Conservation (phyloP, 176 grass and related monocot genomes). For the Canna indica region DNA sequence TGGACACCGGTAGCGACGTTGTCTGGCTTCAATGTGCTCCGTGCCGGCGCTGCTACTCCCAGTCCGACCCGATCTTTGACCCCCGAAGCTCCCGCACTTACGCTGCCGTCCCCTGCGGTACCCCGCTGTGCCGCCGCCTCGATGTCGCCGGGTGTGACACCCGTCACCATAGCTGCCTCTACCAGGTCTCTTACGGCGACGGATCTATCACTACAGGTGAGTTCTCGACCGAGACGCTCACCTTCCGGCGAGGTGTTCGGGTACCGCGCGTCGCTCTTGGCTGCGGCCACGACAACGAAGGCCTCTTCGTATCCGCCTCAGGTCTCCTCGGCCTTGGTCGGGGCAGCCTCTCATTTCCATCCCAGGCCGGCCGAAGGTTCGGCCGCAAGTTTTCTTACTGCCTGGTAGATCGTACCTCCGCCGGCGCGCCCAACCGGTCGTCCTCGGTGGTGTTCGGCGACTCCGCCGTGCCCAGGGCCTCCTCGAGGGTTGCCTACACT, state of each 20-base stretch:
- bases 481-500: conserved; percentile 8
- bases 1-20: conserved; percentile 88
- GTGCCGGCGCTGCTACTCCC: conserved; percentile 77
- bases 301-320: conserved; percentile 73
- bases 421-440: conserved; percentile 9
- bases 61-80: conserved; percentile 65
- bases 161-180: conserved; percentile 55
- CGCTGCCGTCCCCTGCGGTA: conserved; percentile 43
- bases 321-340: conserved; percentile 80
- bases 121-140: conserved; percentile 54
- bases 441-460: conserved; percentile 19
- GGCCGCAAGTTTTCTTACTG: conserved; percentile 70
- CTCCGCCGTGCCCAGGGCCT: conserved; percentile 16
- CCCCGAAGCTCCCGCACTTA: conserved; percentile 60
- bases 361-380: conserved; percentile 55
- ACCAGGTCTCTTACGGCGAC: conserved; percentile 92
- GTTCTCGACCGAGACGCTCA: conserved; percentile 75
- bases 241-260: conserved; percentile 52
- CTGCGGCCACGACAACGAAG: conserved; percentile 92
- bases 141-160: conserved; percentile 72
- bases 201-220: conserved; percentile 75
- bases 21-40: conserved; percentile 88
- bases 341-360: conserved; percentile 69
- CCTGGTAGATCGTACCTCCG: conserved; percentile 24
- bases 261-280: conserved; percentile 63